phyloP scores from a whole-genome alignment of 345 rosid genomes.

The Populus pruinosa region DNA sequence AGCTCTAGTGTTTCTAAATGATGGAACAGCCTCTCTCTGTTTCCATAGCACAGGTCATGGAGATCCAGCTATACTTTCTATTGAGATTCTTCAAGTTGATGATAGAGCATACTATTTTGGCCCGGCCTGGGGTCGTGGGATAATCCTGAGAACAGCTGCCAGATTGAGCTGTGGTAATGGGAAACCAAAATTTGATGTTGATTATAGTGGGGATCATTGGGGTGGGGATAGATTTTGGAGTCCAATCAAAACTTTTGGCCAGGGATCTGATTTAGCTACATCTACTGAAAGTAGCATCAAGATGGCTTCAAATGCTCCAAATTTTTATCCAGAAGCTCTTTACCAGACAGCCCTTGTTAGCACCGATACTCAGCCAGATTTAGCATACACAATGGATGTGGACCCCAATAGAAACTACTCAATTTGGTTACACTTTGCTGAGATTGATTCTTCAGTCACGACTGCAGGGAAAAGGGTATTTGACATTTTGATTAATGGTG shows the following conservation, averaged over 20 bases:
- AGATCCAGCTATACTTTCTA: constrained; percentile 78
- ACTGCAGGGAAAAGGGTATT: constrained; percentile 71
- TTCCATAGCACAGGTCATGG: constrained; percentile 99
- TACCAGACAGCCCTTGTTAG: constrained; percentile 77
- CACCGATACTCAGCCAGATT: constrained; percentile 62
- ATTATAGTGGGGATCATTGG: constrained; percentile 79
- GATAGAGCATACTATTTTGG: constrained; percentile 69
- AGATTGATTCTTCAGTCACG: constrained; percentile 69
- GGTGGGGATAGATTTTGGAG: constrained; percentile 99
- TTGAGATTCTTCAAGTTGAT: constrained; percentile 90
- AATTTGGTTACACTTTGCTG: constrained; percentile 91
- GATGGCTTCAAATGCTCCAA: constrained; percentile 65
- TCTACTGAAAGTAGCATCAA: constrained; percentile 64
- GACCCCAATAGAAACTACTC: constrained; percentile 92
- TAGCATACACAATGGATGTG: constrained; percentile 69
- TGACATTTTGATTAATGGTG: constrained; percentile 77
- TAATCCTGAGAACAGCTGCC: constrained; percentile 63
- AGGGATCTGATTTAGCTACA: constrained; percentile 50
- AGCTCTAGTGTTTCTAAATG: constrained; percentile 63
- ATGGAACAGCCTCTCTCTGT: constrained; percentile 71
- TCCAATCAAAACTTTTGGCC: constrained; percentile 54
- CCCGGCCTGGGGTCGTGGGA: constrained; percentile 48
- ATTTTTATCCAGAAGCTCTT: constrained; percentile 81
- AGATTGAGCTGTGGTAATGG: constrained; percentile 81
- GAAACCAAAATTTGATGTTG: constrained; percentile 63